These are phyloP conservation scores for Hygrophorus pudorinus DNA, from an alignment of 768 basidiomycete species.

Conservation along the genomic window DNA sequence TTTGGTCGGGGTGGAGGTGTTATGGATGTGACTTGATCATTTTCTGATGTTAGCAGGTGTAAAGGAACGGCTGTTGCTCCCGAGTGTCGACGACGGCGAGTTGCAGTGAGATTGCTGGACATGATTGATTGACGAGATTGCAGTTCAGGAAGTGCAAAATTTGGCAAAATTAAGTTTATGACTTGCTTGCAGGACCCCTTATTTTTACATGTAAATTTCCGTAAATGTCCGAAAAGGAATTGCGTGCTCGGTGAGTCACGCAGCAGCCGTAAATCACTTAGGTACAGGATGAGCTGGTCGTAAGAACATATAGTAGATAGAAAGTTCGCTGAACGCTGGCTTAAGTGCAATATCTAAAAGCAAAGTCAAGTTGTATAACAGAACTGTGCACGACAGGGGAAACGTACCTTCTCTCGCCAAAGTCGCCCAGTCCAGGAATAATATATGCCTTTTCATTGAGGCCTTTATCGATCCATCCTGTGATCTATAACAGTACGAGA, in stretches of 20 bases:
- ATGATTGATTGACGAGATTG: too few relatives aligned
- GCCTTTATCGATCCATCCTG: slow-evolving; percentile 92
- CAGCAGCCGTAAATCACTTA: too few relatives aligned
- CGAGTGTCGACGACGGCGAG: slow-evolving; percentile 56
- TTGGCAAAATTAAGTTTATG: too few relatives aligned
- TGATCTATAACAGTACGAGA: slow-evolving; percentile 43
- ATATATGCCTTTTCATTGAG: slow-evolving; percentile 89
- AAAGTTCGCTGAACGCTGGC: too few relatives aligned
- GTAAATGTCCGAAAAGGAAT: too few relatives aligned
- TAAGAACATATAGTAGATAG: too few relatives aligned
- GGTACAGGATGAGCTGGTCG: too few relatives aligned
- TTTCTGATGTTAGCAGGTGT: slow-evolving; percentile 12
- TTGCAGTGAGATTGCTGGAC: slow-evolving; percentile 12
- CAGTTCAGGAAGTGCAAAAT: too few relatives aligned
- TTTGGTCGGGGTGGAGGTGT: slow-evolving; percentile 61
- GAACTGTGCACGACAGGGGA: not conserved
- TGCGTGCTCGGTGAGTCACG: too few relatives aligned
- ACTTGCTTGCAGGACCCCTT: too few relatives aligned
- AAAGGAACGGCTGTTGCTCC: slow-evolving; percentile 32
- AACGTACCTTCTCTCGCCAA: slow-evolving; percentile 76
- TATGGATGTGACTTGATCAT: slow-evolving; percentile 16
- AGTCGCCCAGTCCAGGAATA: slow-evolving; percentile 93
- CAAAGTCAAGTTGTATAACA: not conserved
- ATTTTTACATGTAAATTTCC: too few relatives aligned
- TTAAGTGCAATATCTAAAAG: slow-evolving; percentile 4